Conservation (phyloP, 805 yeast species). For the Metschnikowia vanudenii region DNA sequence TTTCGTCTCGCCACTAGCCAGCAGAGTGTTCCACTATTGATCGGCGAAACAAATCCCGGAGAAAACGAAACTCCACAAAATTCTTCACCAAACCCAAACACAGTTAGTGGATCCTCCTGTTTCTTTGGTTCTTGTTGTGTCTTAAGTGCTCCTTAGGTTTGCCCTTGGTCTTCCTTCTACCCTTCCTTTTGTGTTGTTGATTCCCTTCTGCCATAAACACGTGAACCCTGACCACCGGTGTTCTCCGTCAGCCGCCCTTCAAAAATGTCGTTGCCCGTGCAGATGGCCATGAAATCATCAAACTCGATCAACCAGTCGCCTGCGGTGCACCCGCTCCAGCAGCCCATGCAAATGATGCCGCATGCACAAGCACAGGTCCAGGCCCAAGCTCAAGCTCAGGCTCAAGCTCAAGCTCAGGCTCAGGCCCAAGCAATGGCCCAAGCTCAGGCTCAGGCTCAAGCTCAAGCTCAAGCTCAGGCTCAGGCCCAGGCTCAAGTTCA, state of each 20-base stretch:
- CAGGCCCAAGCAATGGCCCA: slow-evolving; percentile 9
- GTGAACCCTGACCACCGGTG: no score
- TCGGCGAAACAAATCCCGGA: not conserved
- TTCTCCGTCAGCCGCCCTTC: not conserved
- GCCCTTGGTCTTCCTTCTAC: no score
- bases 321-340: slow-evolving; percentile 18
- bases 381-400: slow-evolving; percentile 15
- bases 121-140: no score
- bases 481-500: slow-evolving; percentile 6
- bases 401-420: slow-evolving; percentile 13
- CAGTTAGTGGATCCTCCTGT: no score
- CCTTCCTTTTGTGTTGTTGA: no score
- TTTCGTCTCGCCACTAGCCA: not conserved
- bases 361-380: slow-evolving; percentile 17
- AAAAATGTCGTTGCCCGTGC: slow-evolving; percentile 21
- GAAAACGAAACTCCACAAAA: not conserved
- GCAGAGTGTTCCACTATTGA: not conserved
- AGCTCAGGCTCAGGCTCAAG: slow-evolving; percentile 14
- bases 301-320: slow-evolving; percentile 15
- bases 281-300: slow-evolving; percentile 22
- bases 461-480: slow-evolving; percentile 15
- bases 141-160: no score
- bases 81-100: no score
- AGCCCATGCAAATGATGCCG: slow-evolving; percentile 18
- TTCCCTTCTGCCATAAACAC: no score